phyloP scores from a whole-genome alignment of 2,329 filamentous ascomycete genomes.

The Aspergillus hiratsukae region DNA sequence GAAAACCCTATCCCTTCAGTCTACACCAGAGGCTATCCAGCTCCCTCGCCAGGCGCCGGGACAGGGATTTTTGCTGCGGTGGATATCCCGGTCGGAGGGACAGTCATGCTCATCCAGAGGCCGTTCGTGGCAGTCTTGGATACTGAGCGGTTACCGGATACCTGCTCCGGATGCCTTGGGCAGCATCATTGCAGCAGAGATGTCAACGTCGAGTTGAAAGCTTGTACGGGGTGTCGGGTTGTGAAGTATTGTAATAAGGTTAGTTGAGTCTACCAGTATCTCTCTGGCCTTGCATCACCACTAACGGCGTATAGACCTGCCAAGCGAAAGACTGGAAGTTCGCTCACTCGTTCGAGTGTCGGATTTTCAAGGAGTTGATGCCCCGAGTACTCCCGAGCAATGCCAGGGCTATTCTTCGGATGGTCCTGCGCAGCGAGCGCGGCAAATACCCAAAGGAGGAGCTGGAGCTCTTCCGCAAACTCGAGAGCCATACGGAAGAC shows the following conservation, averaged over 20 bases:
- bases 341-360: constrained; percentile 58
- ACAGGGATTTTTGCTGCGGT: constrained; percentile 53
- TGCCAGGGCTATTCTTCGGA: constrained; percentile 52
- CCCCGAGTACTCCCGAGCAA: constrained; percentile 51
- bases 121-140: constrained; percentile 55
- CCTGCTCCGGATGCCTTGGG: constrained; percentile 56
- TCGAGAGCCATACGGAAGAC: constrained; percentile 48
- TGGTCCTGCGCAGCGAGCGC: constrained; percentile 42
- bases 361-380: constrained; percentile 44
- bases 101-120: constrained; percentile 46
- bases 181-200: constrained; percentile 26
- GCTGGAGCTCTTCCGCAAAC: constrained; percentile 39
- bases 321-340: constrained; percentile 57
- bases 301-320: constrained; percentile 43
- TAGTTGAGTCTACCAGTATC: constrained; percentile 16
- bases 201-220: constrained; percentile 37
- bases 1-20: constrained; percentile 13
- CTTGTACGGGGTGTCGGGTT: constrained; percentile 54
- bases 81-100: constrained; percentile 45
- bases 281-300: background rate
- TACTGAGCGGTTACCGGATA: constrained; percentile 47
- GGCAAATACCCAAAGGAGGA: constrained; percentile 35
- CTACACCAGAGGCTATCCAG: constrained; percentile 20
- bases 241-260: constrained; percentile 60
- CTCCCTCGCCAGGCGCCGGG: constrained; percentile 35